Evolutionary conservation across 2,329 filamentous ascomycete genomes (phyloP).

Genomic region (Parafenestella ontariensis): DNA sequence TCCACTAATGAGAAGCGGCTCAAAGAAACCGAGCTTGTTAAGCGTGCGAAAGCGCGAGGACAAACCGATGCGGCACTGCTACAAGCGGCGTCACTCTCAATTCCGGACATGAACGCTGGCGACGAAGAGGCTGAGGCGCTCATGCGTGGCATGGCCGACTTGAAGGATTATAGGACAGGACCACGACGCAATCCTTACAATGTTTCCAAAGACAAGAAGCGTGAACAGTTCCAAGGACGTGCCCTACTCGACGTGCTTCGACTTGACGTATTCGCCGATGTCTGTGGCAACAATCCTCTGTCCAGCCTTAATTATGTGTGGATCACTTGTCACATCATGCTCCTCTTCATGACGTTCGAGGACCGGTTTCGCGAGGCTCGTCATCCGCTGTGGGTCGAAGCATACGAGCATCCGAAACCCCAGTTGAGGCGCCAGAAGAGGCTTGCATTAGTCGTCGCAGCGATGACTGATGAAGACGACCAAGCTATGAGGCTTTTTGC

Average conservation of each 20-base stretch:
- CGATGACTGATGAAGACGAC: conserved; percentile 16
- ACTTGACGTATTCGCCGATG: conserved; percentile 20
- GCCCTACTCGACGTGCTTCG: conserved; percentile 15
- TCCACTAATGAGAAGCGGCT: conserved; percentile 10
- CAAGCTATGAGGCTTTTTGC: conserved; percentile 16
- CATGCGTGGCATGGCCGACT: not conserved
- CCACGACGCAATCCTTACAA: conserved; percentile 13
- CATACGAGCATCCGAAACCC: conserved; percentile 12
- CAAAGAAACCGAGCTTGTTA: conserved; percentile 17
- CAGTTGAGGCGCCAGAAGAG: conserved; percentile 14
- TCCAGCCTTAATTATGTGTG: conserved; percentile 20
- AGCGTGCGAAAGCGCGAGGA: conserved; percentile 17
- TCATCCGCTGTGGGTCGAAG: conserved; percentile 16
- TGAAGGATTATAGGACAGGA: conserved; percentile 12
- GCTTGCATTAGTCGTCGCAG: conserved; percentile 10
- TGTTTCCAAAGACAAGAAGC: conserved; percentile 10
- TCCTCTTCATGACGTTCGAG: conserved; percentile 18
- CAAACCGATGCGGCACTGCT: conserved; percentile 10
- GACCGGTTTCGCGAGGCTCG: conserved; percentile 12
- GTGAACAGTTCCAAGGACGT: conserved; percentile 7
- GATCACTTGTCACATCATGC: conserved; percentile 16
- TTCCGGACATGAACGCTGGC: not conserved
- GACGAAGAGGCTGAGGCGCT: conserved; percentile 2
- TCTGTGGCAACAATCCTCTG: conserved; percentile 17
- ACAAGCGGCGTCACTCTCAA: conserved; percentile 12